Evolutionary conservation across 2,329 filamentous ascomycete genomes (phyloP).

Genomic region (Pseudogymnoascus sp.): DNA sequence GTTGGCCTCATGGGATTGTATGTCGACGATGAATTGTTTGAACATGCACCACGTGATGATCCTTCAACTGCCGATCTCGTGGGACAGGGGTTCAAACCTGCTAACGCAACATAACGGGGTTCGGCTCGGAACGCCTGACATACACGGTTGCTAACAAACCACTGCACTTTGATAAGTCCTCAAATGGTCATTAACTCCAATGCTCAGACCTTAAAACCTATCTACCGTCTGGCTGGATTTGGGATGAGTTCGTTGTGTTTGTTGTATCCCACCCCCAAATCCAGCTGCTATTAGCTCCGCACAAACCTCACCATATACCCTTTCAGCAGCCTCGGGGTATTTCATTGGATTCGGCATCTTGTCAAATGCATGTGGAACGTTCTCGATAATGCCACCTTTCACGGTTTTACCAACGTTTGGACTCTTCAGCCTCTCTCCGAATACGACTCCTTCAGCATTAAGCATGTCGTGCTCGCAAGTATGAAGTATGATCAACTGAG

Average conservation of each 20-base stretch:
- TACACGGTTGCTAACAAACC: neutral
- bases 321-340: slow-evolving; percentile 26
- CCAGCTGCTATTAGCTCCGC: slow-evolving; percentile 19
- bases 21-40: neutral
- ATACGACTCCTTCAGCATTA: slow-evolving; percentile 51
- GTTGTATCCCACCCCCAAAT: neutral
- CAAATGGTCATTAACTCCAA: neutral
- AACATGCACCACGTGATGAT: neutral
- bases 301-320: slow-evolving; percentile 27
- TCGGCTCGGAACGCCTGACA: neutral
- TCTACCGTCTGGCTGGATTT: neutral
- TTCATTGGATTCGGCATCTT: slow-evolving; percentile 55
- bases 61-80: neutral
- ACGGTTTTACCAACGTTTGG: slow-evolving; percentile 46
- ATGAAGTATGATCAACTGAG: slow-evolving; percentile 49
- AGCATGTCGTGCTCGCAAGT: slow-evolving; percentile 61
- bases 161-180: neutral
- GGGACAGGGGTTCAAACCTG: neutral
- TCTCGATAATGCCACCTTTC: slow-evolving; percentile 49
- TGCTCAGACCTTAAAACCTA: neutral
- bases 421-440: slow-evolving; percentile 49
- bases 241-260: neutral
- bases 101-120: neutral
- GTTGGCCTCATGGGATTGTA: neutral
- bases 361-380: slow-evolving; percentile 58